These are phyloP conservation scores for Russula sp. DNA, from an alignment of 768 basidiomycete genomes.

Conservation along the genomic window DNA sequence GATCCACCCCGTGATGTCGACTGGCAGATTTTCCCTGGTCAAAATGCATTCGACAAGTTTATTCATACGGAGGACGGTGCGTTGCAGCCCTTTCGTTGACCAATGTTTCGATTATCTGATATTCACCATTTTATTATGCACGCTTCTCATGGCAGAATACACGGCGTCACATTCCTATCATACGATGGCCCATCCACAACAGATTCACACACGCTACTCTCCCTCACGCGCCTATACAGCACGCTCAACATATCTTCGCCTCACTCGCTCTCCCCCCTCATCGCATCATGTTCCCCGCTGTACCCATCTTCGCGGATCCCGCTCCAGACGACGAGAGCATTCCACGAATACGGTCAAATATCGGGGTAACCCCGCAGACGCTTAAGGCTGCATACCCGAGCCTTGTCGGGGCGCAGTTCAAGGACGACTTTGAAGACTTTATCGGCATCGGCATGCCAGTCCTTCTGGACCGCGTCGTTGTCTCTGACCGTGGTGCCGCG, in stretches of 20 bases:
- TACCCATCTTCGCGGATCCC: constrained; percentile 55
- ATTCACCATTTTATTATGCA: background rate
- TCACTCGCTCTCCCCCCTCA: constrained; percentile 31
- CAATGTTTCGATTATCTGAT: background rate
- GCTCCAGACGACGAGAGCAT: constrained; percentile 23
- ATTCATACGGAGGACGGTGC: constrained; percentile 36
- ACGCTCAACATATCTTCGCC: constrained; percentile 46
- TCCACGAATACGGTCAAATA: constrained; percentile 39
- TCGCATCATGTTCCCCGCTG: constrained; percentile 72
- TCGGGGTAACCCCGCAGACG: constrained; percentile 30
- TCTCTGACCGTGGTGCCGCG: constrained; percentile 76
- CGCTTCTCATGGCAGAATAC: constrained; percentile 44
- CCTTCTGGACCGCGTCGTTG: constrained; percentile 68
- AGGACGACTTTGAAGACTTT: constrained; percentile 77
- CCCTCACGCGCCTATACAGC: constrained; percentile 75
- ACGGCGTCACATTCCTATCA: constrained; percentile 58
- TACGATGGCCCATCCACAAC: constrained; percentile 35
- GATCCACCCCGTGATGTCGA: constrained; percentile 49
- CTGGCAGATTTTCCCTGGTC: constrained; percentile 46
- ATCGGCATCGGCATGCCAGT: constrained; percentile 65
- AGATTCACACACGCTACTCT: constrained; percentile 69
- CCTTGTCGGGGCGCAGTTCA: constrained; percentile 56
- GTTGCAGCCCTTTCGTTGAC: background rate
- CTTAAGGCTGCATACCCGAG: constrained; percentile 71
- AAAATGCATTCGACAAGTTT: constrained; percentile 34